Evolutionary conservation across 2,329 filamentous ascomycete genomes (phyloP), one percentile per base, ranked within the genome.

Genomic region (Nemania serpens): DNA sequence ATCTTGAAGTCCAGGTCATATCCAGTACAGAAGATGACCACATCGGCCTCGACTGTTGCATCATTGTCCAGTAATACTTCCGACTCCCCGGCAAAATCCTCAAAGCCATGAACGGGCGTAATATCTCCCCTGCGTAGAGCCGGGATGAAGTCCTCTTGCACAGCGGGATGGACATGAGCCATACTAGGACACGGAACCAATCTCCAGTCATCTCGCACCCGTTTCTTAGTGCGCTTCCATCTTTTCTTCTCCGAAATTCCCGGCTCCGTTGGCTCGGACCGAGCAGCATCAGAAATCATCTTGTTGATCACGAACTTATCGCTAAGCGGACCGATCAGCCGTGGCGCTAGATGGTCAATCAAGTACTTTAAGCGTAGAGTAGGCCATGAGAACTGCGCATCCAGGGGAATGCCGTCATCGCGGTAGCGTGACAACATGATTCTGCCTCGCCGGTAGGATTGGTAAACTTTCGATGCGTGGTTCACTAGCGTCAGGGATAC

Each of bases 11-110:
- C 66, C 5, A 62, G 34, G 1, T 61, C 52, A 50, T 70, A 70
- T 12, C 68, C 66, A 1, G 66, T 69, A 15, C 68, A 70, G 20
- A 69, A 66, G 15, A 69, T 64, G 11, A 69, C 68, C 1, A 50
- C 67, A 18, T 70, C 68, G 10, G 65, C 64, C 33, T 67, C 63
- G 5, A 68, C 15, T 5, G 55, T 39, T 1, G 56, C 57, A 11
- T 46, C 63, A 12, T 67, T 66, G 5, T 56, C 54, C 7, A 70
- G 50, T 10, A 67, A 5, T 4, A 69, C 61, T 49, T 62, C 46
- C 18, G 46, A 13, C 3, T 60, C 62, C 7, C 60, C 66, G 13
- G 43, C 39, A 33, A 70, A 70, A 15, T 63, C 66, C 34, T 64
- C 47, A 18, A 69, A 67, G 11, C 66, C 68, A 18, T 39, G 59